A percentile compares a stretch with the other conserved stretches of the same genome.
These are phyloP conservation scores for Apophysomyces ossiformis DNA, from an alignment of 371 early-diverging fungal genomes.

Conservation along the genomic window DNA sequence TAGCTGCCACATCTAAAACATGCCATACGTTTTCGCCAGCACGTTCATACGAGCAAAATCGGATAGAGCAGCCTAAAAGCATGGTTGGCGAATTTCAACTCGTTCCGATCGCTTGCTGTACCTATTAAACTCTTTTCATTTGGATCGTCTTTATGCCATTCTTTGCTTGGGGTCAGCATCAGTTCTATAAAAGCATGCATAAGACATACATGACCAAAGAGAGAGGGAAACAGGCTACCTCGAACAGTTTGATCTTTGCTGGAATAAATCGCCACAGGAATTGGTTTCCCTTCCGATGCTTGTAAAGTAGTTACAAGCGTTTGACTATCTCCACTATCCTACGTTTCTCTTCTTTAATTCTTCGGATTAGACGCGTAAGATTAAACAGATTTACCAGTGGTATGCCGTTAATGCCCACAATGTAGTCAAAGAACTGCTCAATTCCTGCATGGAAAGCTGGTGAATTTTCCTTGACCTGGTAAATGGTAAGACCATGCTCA, in stretches of 20 bases:
- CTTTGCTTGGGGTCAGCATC: constrained; percentile 55
- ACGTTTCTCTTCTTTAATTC: not conserved
- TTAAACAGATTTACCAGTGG: constrained; percentile 38
- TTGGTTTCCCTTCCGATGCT: constrained; percentile 56
- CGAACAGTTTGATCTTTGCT: constrained; percentile 69
- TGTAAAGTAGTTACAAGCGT: constrained; percentile 52
- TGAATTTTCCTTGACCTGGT: constrained; percentile 67
- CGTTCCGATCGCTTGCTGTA: not conserved
- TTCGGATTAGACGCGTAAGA: not conserved
- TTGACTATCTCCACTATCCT: constrained; percentile 58
- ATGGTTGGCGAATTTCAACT: not conserved
- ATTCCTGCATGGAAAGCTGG: constrained; percentile 76
- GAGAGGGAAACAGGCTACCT: constrained; percentile 34
- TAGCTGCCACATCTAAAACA: constrained; percentile 61
- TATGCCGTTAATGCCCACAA: constrained; percentile 68
- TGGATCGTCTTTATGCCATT: constrained; percentile 52
- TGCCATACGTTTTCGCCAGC: constrained; percentile 78
- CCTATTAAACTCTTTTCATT: constrained; percentile 44
- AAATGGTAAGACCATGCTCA: constrained; percentile 6
- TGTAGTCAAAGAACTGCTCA: constrained; percentile 79
- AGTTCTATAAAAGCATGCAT: constrained; percentile 44
- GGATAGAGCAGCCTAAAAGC: constrained; percentile 68
- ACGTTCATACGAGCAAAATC: constrained; percentile 72
- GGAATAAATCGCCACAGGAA: constrained; percentile 69
- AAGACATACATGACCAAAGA: not conserved